Evolutionary conservation across 257 asterid genomes (phyloP).

Genomic region (Primulina eburnea): DNA sequence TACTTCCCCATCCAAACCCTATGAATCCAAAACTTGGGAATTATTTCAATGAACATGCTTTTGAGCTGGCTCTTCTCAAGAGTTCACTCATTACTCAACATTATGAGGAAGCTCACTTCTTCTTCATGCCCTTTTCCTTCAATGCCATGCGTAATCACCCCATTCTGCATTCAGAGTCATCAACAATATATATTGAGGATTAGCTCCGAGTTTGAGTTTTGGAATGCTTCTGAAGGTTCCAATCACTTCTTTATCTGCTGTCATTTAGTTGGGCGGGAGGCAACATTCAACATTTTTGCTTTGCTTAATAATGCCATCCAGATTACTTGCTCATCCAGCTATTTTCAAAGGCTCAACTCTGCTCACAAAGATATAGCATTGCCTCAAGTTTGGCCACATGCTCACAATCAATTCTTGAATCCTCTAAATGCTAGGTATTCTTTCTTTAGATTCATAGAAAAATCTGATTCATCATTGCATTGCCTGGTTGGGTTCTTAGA

Average conservation of each 20-base stretch:
- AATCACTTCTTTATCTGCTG: slow-evolving; percentile 75
- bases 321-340: slow-evolving; percentile 68
- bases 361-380: slow-evolving; percentile 66
- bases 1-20: slow-evolving; percentile 56
- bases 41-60: slow-evolving; percentile 77
- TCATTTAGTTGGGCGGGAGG: slow-evolving; percentile 73
- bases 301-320: slow-evolving; percentile 63
- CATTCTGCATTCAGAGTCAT: slow-evolving; percentile 41
- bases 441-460: neutral
- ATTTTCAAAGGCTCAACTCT: slow-evolving; percentile 70
- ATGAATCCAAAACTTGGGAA: slow-evolving; percentile 60
- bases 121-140: slow-evolving; percentile 74
- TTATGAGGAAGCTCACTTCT: slow-evolving; percentile 62
- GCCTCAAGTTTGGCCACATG: slow-evolving; percentile 88
- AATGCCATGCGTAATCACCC: slow-evolving; percentile 73
- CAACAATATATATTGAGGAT: slow-evolving; percentile 41
- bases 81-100: slow-evolving; percentile 43
- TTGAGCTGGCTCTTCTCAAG: slow-evolving; percentile 61
- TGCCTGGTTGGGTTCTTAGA: neutral
- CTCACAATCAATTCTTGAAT: slow-evolving; percentile 24
- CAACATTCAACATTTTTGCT: slow-evolving; percentile 48
- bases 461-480: slow-evolving; percentile 1
- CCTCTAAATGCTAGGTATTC: slow-evolving; percentile 50
- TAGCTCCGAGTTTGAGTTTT: slow-evolving; percentile 44
- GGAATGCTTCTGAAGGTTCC: slow-evolving; percentile 79